Base-by-base conservation (phyloP, 805 yeast species). In the Candida nemodendra region DNA sequence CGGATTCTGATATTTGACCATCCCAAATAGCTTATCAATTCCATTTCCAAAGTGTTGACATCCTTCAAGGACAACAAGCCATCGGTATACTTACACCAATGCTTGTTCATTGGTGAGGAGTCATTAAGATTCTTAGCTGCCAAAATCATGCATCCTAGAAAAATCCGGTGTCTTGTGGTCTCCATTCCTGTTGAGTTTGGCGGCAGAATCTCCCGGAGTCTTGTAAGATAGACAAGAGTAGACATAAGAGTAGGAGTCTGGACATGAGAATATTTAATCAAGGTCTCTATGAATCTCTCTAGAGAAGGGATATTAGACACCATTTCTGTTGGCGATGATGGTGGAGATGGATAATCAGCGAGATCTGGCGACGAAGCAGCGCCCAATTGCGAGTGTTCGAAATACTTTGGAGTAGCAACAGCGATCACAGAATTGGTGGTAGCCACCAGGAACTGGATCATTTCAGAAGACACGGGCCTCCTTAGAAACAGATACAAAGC, bases 201-300 rank as follows among this genome's bases (percentile, higher is more conserved):
- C 3, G 98, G 98, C 36, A 91, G 73, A 6, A 83, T 72, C 36
- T 77, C 74, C 50, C 91, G 78, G 51, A 93, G 71, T 48, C 88
- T 82, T 38, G 82, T 79, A 44, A 91, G 69, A 60, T 87, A 91
- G 12, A 89, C 90, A 38, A 90, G 71, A 4, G 96, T 76, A 15
- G 97, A 81, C 98, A 93, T 91, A 46, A 91, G 72, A 1, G 98
- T 91, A 24, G 97, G 88, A 4, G 96, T 85, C 64, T 89, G 96
- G 28, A 91, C 98, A 59, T 90, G 89, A 5, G 97, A 87, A 54
- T 84, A 79, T 38, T 70, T 71, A 51, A 91, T 81, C 45, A 91
- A 67, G 18, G 73, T 76, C 43, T 79, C 73, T 49, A 93, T 90
- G 67, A 93, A 91, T 17, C 64, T 64, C 30, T 66, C 65, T 31